Evolutionary conservation across 1,284 basidiomycete species (phyloP).

Genomic region (Ganoderma meredithae): DNA sequence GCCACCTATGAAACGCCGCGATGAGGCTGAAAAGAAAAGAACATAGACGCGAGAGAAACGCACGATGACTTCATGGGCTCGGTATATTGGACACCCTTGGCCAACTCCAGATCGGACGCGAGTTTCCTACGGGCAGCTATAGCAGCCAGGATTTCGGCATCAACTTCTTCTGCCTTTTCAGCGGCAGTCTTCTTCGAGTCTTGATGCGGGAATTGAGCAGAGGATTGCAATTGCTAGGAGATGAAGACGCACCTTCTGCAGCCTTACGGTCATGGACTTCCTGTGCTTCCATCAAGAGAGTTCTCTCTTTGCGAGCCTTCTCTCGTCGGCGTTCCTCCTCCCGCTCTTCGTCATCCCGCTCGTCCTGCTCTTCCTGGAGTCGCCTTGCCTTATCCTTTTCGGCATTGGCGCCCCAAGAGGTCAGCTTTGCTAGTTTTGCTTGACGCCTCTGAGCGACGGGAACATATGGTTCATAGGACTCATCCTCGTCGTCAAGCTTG

Average conservation of each 20-base stretch:
- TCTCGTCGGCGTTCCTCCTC: slow-evolving; percentile 81
- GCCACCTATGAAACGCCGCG: slow-evolving; percentile 67
- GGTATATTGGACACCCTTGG: slow-evolving; percentile 91
- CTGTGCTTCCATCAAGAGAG: slow-evolving; percentile 89
- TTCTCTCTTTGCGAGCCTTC: slow-evolving; percentile 81
- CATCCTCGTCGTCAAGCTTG: slow-evolving; percentile 69
- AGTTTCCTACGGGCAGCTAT: slow-evolving; percentile 92
- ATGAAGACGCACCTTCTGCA: slow-evolving; percentile 68
- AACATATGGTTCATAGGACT: slow-evolving; percentile 85
- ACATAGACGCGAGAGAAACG: slow-evolving; percentile 35
- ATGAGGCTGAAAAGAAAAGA: slow-evolving; percentile 12
- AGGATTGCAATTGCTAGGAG: slow-evolving; percentile 5
- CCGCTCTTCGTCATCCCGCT: slow-evolving; percentile 75
- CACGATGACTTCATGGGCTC: slow-evolving; percentile 87
- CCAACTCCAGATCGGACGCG: slow-evolving; percentile 91
- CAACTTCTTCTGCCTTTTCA: slow-evolving; percentile 87
- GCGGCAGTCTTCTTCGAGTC: slow-evolving; percentile 87
- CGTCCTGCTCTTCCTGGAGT: slow-evolving; percentile 66
- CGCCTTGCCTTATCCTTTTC: slow-evolving; percentile 62
- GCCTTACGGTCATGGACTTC: slow-evolving; percentile 88
- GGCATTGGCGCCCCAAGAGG: slow-evolving; percentile 62
- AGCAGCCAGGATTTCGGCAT: slow-evolving; percentile 90
- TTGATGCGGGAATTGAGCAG: slow-evolving; percentile 41
- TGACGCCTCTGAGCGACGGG: slow-evolving; percentile 88
- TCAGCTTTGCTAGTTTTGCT: slow-evolving; percentile 80